These are phyloP conservation scores for Croton setiger DNA, from an alignment of 441 rosid genomes.

Conservation along the genomic window DNA sequence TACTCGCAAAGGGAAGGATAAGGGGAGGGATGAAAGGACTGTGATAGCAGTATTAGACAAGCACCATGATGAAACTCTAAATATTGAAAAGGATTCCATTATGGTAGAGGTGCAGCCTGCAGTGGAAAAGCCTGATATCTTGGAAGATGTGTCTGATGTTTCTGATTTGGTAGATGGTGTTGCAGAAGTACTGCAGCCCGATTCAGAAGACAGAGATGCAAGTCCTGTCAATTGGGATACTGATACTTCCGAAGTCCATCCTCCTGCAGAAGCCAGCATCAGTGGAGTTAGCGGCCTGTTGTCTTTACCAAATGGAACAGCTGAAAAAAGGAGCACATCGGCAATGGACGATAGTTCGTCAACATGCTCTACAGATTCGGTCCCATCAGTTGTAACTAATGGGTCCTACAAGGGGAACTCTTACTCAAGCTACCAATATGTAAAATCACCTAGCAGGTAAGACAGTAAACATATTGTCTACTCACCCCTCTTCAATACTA, in stretches of 20 bases:
- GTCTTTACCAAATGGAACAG: constrained; percentile 54
- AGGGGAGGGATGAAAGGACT: constrained; percentile 63
- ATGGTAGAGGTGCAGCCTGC: constrained; percentile 38
- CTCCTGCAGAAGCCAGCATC: constrained; percentile 52
- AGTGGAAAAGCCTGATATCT: constrained; percentile 57
- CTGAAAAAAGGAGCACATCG: constrained; percentile 56
- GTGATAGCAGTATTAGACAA: constrained; percentile 32
- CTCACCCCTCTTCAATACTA: constrained; percentile 8
- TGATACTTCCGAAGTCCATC: constrained; percentile 69
- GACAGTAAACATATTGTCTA: constrained; percentile 8
- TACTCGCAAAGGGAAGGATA: constrained; percentile 77
- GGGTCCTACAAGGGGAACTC: constrained; percentile 59
- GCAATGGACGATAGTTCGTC: constrained; percentile 93
- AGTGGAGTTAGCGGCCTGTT: constrained; percentile 52
- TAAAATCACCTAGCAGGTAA: constrained; percentile 69
- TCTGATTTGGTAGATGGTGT: constrained; percentile 73
- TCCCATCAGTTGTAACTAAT: constrained; percentile 64
- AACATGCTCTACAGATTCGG: constrained; percentile 92
- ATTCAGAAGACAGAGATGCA: constrained; percentile 74
- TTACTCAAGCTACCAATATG: constrained; percentile 44
- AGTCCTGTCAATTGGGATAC: constrained; percentile 82
- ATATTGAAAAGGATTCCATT: constrained; percentile 39
- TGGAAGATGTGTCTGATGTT: constrained; percentile 63
- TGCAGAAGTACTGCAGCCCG: constrained; percentile 58
- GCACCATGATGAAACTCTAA: constrained; percentile 36